Evolutionary conservation across 148 eudicot species (phyloP).

Genomic region (Polygonum maritimum): DNA sequence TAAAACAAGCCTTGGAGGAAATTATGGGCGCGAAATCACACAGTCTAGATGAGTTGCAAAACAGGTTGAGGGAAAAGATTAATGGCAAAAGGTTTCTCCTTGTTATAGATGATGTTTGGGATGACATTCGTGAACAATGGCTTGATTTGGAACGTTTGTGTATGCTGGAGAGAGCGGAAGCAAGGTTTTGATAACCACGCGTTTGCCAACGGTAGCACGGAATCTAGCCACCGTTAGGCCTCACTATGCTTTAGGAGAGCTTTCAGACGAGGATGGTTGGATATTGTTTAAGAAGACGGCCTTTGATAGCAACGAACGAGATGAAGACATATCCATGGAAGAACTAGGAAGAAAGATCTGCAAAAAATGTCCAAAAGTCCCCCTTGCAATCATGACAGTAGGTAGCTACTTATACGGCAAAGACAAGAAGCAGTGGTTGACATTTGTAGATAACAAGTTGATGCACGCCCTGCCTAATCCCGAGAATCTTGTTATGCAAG

Average conservation of each 20-base stretch:
- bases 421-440: conserved; percentile 21
- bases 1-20: no score
- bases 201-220: conserved; percentile 17
- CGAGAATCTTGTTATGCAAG: conserved; percentile 14
- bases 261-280: conserved; percentile 22
- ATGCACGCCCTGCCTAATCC: conserved; percentile 12
- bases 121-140: no score
- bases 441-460: conserved; percentile 14
- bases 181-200: conserved; percentile 28
- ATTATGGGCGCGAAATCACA: no score
- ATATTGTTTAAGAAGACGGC: conserved; percentile 23
- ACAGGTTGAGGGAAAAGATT: no score
- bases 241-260: conserved; percentile 12
- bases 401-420: conserved; percentile 22
- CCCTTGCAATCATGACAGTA: conserved; percentile 23
- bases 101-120: no score
- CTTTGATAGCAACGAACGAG: conserved; percentile 4
- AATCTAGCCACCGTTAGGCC: conserved; percentile 14
- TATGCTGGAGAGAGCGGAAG: no score
- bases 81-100: no score
- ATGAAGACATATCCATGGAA: background rate
- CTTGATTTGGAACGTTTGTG: no score
- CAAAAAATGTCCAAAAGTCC: conserved; percentile 15
- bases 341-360: conserved; percentile 5
- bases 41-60: no score